A percentile compares a stretch with the other conserved stretches of the same genome.
These are phyloP conservation scores for Phaeodactylum tricornutum DNA, from an alignment of 108 stramenopile species.

Conservation along the genomic window DNA sequence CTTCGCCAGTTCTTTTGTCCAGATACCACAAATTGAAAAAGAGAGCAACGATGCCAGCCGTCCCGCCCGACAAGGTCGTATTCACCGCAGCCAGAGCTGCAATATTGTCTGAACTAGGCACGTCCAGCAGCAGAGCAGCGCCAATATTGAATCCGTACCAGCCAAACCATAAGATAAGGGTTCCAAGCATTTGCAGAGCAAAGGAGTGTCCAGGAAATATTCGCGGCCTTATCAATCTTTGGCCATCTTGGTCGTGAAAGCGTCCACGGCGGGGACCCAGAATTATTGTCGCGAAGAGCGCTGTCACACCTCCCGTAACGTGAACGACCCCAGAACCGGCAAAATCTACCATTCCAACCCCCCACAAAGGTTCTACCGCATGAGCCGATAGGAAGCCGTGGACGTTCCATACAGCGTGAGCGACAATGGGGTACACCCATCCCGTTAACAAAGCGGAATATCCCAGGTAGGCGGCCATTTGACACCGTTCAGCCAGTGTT, in stretches of 20 bases:
- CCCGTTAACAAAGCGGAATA: slow-evolving; percentile 65
- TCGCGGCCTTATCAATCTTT: slow-evolving; percentile 16
- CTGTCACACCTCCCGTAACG: slow-evolving; percentile 73
- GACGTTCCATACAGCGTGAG: slow-evolving; percentile 47
- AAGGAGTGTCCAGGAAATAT: slow-evolving; percentile 52
- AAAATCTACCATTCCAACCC: slow-evolving; percentile 61
- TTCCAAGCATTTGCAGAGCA: slow-evolving; percentile 69
- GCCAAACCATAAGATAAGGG: slow-evolving; percentile 88
- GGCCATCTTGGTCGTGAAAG: slow-evolving; percentile 40
- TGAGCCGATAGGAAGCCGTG: slow-evolving; percentile 29
- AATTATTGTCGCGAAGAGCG: slow-evolving; percentile 45
- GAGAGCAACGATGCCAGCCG: slow-evolving; percentile 50
- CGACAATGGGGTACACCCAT: slow-evolving; percentile 71
- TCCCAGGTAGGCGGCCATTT: slow-evolving; percentile 77
- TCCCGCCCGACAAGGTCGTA: slow-evolving; percentile 67
- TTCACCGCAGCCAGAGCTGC: slow-evolving; percentile 67
- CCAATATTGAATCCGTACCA: slow-evolving; percentile 92
- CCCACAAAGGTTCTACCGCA: slow-evolving; percentile 16
- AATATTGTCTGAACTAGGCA: slow-evolving; percentile 14
- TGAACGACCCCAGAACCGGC: slow-evolving; percentile 74
- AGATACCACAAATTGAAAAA: slow-evolving; percentile 33
- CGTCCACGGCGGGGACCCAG: slow-evolving; percentile 55
- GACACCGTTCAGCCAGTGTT: slow-evolving; percentile 82
- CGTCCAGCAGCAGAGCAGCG: slow-evolving; percentile 49
- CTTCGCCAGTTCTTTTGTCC: slow-evolving; percentile 52